Evolutionary conservation across 2,329 filamentous ascomycete genomes (phyloP), one percentile per base, ranked within the genome.

Genomic region (Aureobasidium lini): DNA sequence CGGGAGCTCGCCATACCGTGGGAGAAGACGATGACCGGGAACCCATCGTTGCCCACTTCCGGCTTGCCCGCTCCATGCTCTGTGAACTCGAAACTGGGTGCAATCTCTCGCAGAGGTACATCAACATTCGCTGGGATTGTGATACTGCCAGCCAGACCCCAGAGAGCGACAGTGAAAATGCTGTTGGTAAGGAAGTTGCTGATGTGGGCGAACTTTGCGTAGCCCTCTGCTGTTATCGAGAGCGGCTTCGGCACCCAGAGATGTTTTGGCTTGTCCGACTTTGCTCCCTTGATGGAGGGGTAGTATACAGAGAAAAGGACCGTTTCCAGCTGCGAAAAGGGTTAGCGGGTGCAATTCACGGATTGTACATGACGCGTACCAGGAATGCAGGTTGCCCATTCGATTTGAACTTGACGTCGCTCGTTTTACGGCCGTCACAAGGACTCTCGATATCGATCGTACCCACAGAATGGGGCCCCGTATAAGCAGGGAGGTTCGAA

Each of bases 251-350:
- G 72, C 18, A 78, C 67, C 76, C 76, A 78, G 8, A 69, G 71
- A 49, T 77, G 75, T 28, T 67, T 64, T 18, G 69, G 63, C 44
- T 68, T 65, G 32, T 49, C 39, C 8, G 68, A 63, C n/a, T 23
- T 29, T 6, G 62, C 62, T 34, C 67, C 69, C 42, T 68, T 65
- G 1, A 65, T 63, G 1, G 75, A 70, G 1, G 76, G 76, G 57
- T 78, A 79, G 68, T 75, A 79, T 2, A 79, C 63, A 1, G 75
- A 75, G 62, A 77, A 72, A 3, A 77, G 70, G 5, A 78, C 71
- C 8, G 75, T 77, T 32, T 73, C 64, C n/a, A 78, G 66, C 64
- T 68, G 59, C 8, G 13, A 29, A 34, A 37, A 36, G 4, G 9
- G 31, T 65, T 54, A 63, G 59, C 15, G 16, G 8, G 36, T 36